A percentile compares a stretch with the other conserved stretches of the same genome.
Evolutionary conservation across 257 asterid species (phyloP).

Genomic region (Penstemon davidsonii): DNA sequence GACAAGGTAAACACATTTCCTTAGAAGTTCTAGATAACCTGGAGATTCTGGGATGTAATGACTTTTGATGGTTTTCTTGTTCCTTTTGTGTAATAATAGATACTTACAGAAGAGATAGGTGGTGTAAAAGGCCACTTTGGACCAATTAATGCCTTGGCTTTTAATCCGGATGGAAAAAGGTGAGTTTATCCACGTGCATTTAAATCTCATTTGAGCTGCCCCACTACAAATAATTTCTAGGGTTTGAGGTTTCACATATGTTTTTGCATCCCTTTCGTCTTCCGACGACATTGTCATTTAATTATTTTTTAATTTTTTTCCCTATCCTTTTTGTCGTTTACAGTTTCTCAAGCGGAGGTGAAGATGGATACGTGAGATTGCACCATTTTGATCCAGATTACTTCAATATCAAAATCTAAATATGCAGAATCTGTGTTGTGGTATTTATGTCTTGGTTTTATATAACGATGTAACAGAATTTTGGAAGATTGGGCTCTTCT

Average conservation of each 20-base stretch:
- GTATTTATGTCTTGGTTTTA: not conserved
- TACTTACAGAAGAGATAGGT: constrained; percentile 88
- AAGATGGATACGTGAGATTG: constrained; percentile 89
- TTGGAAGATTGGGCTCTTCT: constrained; percentile 7
- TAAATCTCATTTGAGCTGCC: no score
- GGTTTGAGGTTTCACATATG: no score
- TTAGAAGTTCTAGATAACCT: not conserved
- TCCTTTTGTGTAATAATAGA: constrained; percentile 35
- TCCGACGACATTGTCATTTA: no score
- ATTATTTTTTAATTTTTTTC: not conserved
- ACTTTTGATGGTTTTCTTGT: not conserved
- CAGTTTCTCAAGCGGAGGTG: constrained; percentile 94
- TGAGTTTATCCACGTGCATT: constrained; percentile 24
- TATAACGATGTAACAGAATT: constrained; percentile 6
- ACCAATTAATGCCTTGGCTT: constrained; percentile 93
- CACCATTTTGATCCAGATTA: constrained; percentile 87
- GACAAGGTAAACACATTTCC: constrained; percentile 63
- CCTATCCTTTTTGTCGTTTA: not conserved
- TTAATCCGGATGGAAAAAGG: constrained; percentile 96
- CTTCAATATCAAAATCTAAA: constrained; percentile 72
- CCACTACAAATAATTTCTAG: no score
- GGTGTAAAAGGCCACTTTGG: constrained; percentile 96
- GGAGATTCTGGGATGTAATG: not conserved
- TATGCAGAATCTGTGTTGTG: not conserved
- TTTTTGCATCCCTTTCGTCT: no score